Percentiles rank a stretch among this genome's conserved stretches.
These are phyloP conservation scores for Lactarius hengduanensis DNA, from an alignment of 768 basidiomycete genomes.

Conservation along the genomic window DNA sequence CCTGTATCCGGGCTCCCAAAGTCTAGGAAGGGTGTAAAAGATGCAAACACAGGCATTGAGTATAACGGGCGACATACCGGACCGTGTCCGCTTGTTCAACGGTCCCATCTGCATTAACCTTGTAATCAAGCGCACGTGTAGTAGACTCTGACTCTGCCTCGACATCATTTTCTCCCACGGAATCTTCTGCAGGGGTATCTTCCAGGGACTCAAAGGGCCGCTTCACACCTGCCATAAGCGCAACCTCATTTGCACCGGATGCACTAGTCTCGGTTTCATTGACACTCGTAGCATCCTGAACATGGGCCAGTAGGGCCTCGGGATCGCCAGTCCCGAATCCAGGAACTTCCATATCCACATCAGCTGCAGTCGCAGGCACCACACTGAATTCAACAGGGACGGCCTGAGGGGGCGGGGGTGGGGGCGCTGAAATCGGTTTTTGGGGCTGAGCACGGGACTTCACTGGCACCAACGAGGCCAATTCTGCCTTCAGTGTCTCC, in stretches of 20 bases:
- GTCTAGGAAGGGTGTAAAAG: conserved; percentile 43
- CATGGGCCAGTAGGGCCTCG: conserved; percentile 8
- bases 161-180: conserved; percentile 34
- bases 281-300: conserved; percentile 15
- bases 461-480: conserved; percentile 54
- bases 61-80: conserved; percentile 55
- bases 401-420: conserved; percentile 17
- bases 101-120: conserved; percentile 87
- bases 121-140: conserved; percentile 53
- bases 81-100: conserved; percentile 94
- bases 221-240: conserved; percentile 40
- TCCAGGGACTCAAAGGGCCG: conserved; percentile 42
- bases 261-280: conserved; percentile 16
- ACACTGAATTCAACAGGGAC: conserved; percentile 31
- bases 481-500: conserved; percentile 87
- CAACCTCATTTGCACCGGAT: conserved; percentile 29
- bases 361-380: conserved; percentile 25
- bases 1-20: conserved; percentile 96
- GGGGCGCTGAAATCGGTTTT: conserved; percentile 29
- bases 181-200: conserved; percentile 16
- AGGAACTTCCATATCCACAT: conserved; percentile 36
- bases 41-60: conserved; percentile 18
- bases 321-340: conserved; percentile 37
- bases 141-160: conserved; percentile 38
- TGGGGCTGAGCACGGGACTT: conserved; percentile 35